Percentiles rank a stretch among this genome's conserved stretches.
These are phyloP conservation scores for Irpex lacteus DNA, from an alignment of 1,284 basidiomycete genomes.

Conservation along the genomic window DNA sequence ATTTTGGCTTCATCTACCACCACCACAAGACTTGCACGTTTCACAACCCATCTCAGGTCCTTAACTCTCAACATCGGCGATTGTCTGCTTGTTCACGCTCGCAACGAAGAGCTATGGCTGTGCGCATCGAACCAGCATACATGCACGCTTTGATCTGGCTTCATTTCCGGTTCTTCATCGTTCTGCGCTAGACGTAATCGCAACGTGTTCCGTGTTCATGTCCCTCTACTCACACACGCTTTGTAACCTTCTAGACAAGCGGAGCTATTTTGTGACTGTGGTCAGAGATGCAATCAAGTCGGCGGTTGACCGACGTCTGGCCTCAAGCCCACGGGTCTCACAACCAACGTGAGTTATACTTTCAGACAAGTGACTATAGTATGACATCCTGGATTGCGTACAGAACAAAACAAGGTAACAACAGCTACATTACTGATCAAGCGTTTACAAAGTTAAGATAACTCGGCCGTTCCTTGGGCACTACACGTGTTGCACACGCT, in stretches of 20 bases:
- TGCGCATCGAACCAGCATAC: background rate
- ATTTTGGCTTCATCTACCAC: background rate
- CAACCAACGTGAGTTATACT: too few species aligned
- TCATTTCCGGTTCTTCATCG: conserved; percentile 7
- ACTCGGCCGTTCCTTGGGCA: conserved; percentile 8
- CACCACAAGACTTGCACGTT: background rate
- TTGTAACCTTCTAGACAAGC: background rate
- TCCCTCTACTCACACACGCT: background rate
- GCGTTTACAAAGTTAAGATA: background rate
- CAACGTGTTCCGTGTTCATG: conserved; percentile 8
- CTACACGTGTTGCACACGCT: conserved; percentile 26
- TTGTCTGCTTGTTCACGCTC: background rate
- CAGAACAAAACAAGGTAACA: background rate
- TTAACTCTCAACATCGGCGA: background rate
- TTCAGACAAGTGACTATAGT: too few species aligned
- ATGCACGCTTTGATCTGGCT: background rate
- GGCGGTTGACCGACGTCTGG: too few species aligned
- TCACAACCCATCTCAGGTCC: background rate
- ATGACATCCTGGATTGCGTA: too few species aligned
- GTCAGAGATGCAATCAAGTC: too few species aligned
- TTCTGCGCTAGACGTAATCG: background rate
- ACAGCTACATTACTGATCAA: background rate
- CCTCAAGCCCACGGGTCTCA: too few species aligned
- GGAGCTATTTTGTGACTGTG: too few species aligned
- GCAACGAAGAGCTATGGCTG: background rate